A percentile compares a stretch with the other conserved stretches of the same genome.
Evolutionary conservation across 371 early-diverging fungal genomes (phyloP).

Genomic region (Actinomucor elegans): DNA sequence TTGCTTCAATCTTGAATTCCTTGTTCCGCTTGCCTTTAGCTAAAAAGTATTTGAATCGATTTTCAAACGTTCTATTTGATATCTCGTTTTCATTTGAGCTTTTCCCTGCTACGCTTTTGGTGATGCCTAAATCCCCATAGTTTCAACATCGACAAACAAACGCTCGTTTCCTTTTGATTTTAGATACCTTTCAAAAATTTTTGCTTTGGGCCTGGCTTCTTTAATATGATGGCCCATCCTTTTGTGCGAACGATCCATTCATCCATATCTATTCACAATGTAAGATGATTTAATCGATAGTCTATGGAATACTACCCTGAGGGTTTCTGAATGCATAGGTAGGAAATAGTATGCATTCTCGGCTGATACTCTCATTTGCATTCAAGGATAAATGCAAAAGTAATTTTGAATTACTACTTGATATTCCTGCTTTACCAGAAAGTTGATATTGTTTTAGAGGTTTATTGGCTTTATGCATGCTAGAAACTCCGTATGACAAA

Average conservation of each 20-base stretch:
- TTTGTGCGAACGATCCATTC: constrained; percentile 35
- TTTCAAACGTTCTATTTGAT: constrained; percentile 26
- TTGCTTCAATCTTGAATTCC: constrained; percentile 27
- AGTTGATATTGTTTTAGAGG: neutral
- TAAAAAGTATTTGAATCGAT: constrained; percentile 43
- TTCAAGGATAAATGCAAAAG: no score
- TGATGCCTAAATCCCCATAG: constrained; percentile 21
- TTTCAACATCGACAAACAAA: neutral
- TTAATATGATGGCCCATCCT: constrained; percentile 38
- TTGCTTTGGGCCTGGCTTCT: constrained; percentile 16
- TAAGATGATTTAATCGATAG: neutral
- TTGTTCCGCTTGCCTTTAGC: constrained; percentile 39
- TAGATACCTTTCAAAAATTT: constrained; percentile 30
- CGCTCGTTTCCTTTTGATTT: neutral
- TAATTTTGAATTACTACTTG: no score
- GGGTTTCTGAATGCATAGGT: constrained; percentile 19
- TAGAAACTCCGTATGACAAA: neutral
- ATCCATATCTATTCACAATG: constrained; percentile 4
- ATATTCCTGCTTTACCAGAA: no score
- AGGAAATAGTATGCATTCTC: constrained; percentile 23
- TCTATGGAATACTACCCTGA: neutral
- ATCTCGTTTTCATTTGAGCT: constrained; percentile 15
- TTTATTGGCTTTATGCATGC: neutral
- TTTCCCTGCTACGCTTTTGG: constrained; percentile 33
- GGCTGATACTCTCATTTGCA: no score